phyloP scores from a whole-genome alignment of 2,329 filamentous ascomycete species.

The Davidsoniella eucalypti region DNA sequence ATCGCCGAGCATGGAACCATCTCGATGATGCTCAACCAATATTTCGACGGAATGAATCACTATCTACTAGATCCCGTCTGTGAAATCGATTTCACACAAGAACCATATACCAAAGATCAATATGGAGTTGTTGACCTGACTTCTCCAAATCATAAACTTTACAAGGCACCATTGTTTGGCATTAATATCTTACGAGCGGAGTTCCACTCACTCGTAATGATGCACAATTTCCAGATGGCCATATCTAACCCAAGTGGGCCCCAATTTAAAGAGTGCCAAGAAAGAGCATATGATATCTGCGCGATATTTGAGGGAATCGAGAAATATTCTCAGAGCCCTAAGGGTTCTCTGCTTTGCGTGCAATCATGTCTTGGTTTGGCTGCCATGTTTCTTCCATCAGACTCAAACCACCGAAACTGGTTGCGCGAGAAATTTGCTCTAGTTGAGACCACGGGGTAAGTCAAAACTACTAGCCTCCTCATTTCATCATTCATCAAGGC shows the following conservation, averaged over 20 bases:
- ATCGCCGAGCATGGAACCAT: slow-evolving; percentile 40
- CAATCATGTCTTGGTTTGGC: slow-evolving; percentile 65
- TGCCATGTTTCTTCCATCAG: slow-evolving; percentile 62
- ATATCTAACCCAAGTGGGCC: slow-evolving; percentile 35
- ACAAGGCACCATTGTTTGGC: slow-evolving; percentile 51
- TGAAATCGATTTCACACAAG: slow-evolving; percentile 43
- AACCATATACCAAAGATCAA: slow-evolving; percentile 18
- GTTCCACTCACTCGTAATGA: slow-evolving; percentile 60
- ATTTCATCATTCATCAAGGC: no score
- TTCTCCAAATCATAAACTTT: slow-evolving; percentile 56
- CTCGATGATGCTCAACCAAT: slow-evolving; percentile 32
- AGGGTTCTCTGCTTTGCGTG: slow-evolving; percentile 53
- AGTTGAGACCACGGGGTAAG: slow-evolving; percentile 66
- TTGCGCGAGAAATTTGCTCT: slow-evolving; percentile 60
- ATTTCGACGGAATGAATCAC: slow-evolving; percentile 43
- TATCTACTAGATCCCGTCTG: slow-evolving; percentile 32
- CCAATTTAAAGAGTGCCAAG: slow-evolving; percentile 36
- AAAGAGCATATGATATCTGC: slow-evolving; percentile 52
- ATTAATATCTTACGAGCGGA: slow-evolving; percentile 63
- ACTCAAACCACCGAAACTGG: slow-evolving; percentile 61
- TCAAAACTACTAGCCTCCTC: slow-evolving; percentile 12
- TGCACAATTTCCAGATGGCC: slow-evolving; percentile 63
- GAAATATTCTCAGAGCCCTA: slow-evolving; percentile 51
- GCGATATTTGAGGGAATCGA: slow-evolving; percentile 67
- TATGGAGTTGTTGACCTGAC: slow-evolving; percentile 44